Base-by-base conservation (phyloP, 257 asterid genomes). In the Haberlea rhodopensis region DNA sequence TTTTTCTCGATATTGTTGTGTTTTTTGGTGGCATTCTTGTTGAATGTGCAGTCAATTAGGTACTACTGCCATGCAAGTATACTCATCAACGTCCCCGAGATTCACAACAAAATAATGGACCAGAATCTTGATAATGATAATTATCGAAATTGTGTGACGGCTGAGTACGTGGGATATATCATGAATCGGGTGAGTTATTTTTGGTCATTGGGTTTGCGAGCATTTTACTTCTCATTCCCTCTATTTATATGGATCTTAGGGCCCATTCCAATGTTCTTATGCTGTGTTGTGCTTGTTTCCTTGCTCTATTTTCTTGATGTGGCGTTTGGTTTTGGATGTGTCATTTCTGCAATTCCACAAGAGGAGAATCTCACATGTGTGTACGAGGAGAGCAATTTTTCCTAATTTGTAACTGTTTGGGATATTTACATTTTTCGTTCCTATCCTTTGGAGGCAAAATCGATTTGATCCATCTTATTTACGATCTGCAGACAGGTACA, bases 41-140 rank as follows among this genome's bases (percentile, higher is more conserved):
- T 92, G 6, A 84, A 85, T 9, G 94, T 92, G 27, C 99, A 92
- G 66, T 89, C 96, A 1, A 82, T 91, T 10, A 74, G 99, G 43
- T 89, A 92, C 76, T 92, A 82, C 21, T 89, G 97, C 83, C 99
- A 92, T 21, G 97, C 97, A 31, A 84, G 97, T 77, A 78, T 89
- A 37, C 88, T 92, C 11, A 80, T 92, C 5, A 92, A 92, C 59
- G 97, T 89, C 40, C 99, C 97, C 2, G 61, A 15, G 5, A 28
- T 67, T 46, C 72, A 22, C 60, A 66, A 54, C 60, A 69, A 3
- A 18, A 65, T 37, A 40, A 24, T 20, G 49, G 69, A 57, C 11
- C 66, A 34, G 1, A 57, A 2, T 49, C 54, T 46, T 6, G 58
- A 52, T n/a, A n/a, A n/a, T n/a, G n/a, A n/a, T 22, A 9, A 22